These are phyloP conservation scores for Nicotiana obtusifolia DNA, from an alignment of 257 asterid genomes.

Conservation along the genomic window DNA sequence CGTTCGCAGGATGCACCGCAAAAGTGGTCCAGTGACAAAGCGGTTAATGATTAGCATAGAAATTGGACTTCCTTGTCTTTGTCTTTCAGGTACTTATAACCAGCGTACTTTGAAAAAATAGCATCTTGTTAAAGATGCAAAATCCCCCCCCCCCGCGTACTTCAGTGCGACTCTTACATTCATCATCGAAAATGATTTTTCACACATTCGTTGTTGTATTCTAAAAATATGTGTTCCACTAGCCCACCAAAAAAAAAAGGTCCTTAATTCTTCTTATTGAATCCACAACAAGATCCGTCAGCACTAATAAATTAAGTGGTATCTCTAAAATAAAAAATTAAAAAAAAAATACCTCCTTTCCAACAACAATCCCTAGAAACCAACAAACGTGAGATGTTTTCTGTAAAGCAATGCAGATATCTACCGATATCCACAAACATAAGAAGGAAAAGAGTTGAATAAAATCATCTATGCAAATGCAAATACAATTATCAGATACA, in stretches of 20 bases:
- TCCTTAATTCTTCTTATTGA: not conserved
- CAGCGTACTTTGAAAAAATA: not conserved
- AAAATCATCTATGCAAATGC: not conserved
- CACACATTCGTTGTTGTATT: not conserved
- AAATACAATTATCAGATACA: conserved; percentile 7
- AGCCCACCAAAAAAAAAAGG: not conserved
- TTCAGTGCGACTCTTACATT: not conserved
- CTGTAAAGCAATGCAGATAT: not conserved
- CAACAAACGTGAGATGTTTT: not conserved
- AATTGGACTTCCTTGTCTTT: conserved; percentile 1
- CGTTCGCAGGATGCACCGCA: not conserved
- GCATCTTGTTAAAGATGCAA: not conserved
- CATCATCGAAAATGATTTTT: not conserved
- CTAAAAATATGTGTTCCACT: not conserved
- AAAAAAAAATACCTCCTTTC: not conserved
- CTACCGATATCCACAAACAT: not conserved
- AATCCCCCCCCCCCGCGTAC: not conserved
- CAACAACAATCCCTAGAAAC: not conserved
- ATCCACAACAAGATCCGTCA: conserved; percentile 1
- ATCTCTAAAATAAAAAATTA: not conserved
- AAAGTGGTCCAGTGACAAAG: not conserved
- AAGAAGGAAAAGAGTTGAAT: not conserved
- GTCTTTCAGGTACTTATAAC: conserved; percentile 1
- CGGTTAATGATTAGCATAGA: not conserved
- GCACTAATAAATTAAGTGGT: not conserved